Conservation (phyloP, 2,329 filamentous ascomycete species). For the Talaromyces islandicus region DNA sequence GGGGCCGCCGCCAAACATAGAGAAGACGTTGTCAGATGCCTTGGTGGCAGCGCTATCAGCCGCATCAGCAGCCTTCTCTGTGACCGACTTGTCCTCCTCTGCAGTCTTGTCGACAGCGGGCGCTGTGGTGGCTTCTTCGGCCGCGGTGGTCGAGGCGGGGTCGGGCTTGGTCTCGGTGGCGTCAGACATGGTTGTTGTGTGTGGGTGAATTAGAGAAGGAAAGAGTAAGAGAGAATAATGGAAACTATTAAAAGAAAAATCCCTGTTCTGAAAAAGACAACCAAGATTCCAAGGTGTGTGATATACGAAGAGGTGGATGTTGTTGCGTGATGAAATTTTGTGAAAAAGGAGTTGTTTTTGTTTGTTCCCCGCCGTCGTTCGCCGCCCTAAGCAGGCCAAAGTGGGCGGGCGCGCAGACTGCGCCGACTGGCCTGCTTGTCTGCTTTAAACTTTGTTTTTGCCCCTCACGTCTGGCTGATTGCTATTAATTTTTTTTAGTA, state of each 20-base stretch:
- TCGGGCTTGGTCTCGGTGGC: conserved; percentile 37
- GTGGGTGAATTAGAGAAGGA: neutral
- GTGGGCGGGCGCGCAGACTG: neutral
- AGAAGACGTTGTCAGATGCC: conserved; percentile 65
- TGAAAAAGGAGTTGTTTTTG: conserved; percentile 9
- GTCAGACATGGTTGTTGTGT: conserved; percentile 34
- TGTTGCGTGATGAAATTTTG: neutral
- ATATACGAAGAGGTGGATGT: neutral
- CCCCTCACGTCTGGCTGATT: neutral
- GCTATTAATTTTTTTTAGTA: neutral
- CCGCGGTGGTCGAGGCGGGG: conserved; percentile 35
- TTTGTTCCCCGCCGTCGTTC: neutral
- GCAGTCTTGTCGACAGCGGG: conserved; percentile 24
- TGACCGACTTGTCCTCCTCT: conserved; percentile 25
- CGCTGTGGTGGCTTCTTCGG: conserved; percentile 26
- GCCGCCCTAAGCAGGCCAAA: neutral
- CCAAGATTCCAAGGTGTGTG: neutral
- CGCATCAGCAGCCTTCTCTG: conserved; percentile 23
- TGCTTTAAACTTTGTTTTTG: neutral
- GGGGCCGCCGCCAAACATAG: conserved; percentile 96
- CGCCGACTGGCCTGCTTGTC: neutral
- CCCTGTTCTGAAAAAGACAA: neutral
- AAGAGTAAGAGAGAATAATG: neutral
- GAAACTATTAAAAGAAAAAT: neutral
- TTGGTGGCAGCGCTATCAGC: conserved; percentile 33